These are phyloP conservation scores for Rhodotorula sp. DNA, from an alignment of 1,284 basidiomycete genomes.

Conservation along the genomic window DNA sequence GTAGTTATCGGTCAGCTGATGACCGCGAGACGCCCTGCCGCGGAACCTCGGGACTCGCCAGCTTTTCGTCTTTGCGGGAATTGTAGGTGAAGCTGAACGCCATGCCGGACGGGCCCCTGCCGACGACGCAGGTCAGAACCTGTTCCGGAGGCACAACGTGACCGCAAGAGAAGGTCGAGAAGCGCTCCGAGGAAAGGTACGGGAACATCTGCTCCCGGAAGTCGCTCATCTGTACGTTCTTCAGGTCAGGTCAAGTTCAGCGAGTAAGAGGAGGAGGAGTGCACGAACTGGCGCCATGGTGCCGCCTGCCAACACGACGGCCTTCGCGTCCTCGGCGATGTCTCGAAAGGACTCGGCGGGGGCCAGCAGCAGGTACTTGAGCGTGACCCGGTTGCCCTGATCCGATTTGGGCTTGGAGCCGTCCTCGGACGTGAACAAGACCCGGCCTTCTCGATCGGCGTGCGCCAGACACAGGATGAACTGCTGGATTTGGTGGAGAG, in stretches of 20 bases:
- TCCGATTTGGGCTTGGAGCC: constrained; percentile 3
- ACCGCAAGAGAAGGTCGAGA: constrained; percentile 82
- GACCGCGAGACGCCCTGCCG: not conserved
- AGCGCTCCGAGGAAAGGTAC: constrained; percentile 60
- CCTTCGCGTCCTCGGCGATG: constrained; percentile 72
- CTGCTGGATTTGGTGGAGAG: constrained; percentile 73
- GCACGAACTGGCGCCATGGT: constrained; percentile 87
- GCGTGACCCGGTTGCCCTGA: constrained; percentile 53
- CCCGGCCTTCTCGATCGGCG: constrained; percentile 68
- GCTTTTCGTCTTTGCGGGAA: constrained; percentile 64
- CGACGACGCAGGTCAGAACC: constrained; percentile 73
- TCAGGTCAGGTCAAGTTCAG: not conserved
- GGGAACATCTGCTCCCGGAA: constrained; percentile 79
- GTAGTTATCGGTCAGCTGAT: constrained; percentile 54
- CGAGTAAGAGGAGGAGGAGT: not conserved
- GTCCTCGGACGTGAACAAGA: constrained; percentile 46
- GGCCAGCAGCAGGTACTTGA: constrained; percentile 94
- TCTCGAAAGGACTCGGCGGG: constrained; percentile 82
- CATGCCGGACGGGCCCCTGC: constrained; percentile 70
- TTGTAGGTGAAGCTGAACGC: constrained; percentile 81
- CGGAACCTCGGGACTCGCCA: constrained; percentile 55
- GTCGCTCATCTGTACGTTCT: constrained; percentile 70
- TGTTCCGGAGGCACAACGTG: constrained; percentile 85
- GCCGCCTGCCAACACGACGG: constrained; percentile 86
- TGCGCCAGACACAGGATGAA: constrained; percentile 81